Base-by-base conservation (phyloP, 2,329 filamentous ascomycete species). In the Aspergillus alliaceus region DNA sequence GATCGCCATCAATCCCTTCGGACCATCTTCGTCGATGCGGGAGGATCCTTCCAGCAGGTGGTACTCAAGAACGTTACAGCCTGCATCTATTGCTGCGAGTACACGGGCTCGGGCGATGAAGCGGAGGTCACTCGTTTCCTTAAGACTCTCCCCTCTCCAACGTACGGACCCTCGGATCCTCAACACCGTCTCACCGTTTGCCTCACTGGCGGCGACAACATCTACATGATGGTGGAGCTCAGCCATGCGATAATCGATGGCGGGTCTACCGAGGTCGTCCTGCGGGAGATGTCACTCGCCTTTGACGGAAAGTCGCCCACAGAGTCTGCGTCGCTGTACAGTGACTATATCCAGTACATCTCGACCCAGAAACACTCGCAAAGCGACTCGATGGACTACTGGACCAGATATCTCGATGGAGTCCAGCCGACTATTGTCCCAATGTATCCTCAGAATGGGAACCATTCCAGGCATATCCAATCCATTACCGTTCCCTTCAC, bases 241-340 rank as follows among this genome's bases (percentile, higher is more conserved):
- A 56, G 32, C 40, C 54, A 56, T 24, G 54, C 39, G 18, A 35
- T 52, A 8, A n/a, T 47, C 6, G 54, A 56, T 37, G 54, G 37
- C 5, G 15, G 22, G 22, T 52, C 49, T n/a, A 29, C 22, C 12
- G 18, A 44, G n/a, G 44, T 63, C 20, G 25, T 65, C 53, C 7
- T 35, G 20, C 48, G 40, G 15, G 47, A 56, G 15, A 27, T 56
- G 15, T 31, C 22, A 11, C 20, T 25, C 6, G 48, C 48, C n/a
- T 56, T 52, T 15, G 48, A 52, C 12, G 35, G 31, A 14, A n/a
- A 15, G 9, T 9, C 35, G 6, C n/a, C 22, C 24, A 14, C 31
- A 14, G 22, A 12, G 8, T 31, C 22, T 15, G 35, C 27, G 2
- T 25, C 48, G 3, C 6, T 35, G 9, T 52, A 52, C 24, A n/a